Evolutionary conservation across 306 rosid genomes (phyloP).

Genomic region (Abrus precatorius): DNA sequence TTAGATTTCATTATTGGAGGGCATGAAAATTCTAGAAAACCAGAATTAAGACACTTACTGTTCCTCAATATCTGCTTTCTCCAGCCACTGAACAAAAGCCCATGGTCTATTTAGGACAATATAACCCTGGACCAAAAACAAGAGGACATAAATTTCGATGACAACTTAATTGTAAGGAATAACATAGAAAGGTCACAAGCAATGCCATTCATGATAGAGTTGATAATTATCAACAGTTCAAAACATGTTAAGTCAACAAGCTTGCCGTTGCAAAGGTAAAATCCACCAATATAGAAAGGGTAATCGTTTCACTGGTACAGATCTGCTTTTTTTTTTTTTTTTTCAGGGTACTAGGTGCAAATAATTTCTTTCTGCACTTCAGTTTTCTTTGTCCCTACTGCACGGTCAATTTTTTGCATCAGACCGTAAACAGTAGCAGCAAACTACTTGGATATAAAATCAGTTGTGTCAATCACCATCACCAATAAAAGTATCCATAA

Average conservation of each 20-base stretch:
- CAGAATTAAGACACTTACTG: conserved; percentile 60
- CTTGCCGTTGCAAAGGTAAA: conserved; percentile 7
- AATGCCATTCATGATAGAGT: conserved; percentile 23
- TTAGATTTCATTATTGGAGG: conserved; percentile 51
- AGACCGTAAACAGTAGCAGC: conserved; percentile 19
- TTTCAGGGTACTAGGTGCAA: not conserved
- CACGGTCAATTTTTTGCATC: not conserved
- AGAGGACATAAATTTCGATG: conserved; percentile 22
- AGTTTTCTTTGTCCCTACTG: conserved; percentile 22
- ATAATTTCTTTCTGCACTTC: conserved; percentile 9
- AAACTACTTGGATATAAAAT: not conserved
- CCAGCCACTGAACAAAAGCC: conserved; percentile 99
- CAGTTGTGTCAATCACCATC: conserved; percentile 19
- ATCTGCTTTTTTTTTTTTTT: not conserved
- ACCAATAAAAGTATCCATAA: conserved; percentile 29
- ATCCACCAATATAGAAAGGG: not conserved
- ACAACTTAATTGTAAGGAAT: not conserved
- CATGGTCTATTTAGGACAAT: conserved; percentile 93
- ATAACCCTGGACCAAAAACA: conserved; percentile 72
- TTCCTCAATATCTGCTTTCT: conserved; percentile 85
- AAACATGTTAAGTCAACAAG: conserved; percentile 3
- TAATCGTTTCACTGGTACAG: conserved; percentile 10
- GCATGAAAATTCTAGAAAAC: conserved; percentile 21
- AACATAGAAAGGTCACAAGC: conserved; percentile 30
- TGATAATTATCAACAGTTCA: not conserved